Base-by-base conservation (phyloP, 1,284 basidiomycete genomes). In the Fomitopsis pinicola region DNA sequence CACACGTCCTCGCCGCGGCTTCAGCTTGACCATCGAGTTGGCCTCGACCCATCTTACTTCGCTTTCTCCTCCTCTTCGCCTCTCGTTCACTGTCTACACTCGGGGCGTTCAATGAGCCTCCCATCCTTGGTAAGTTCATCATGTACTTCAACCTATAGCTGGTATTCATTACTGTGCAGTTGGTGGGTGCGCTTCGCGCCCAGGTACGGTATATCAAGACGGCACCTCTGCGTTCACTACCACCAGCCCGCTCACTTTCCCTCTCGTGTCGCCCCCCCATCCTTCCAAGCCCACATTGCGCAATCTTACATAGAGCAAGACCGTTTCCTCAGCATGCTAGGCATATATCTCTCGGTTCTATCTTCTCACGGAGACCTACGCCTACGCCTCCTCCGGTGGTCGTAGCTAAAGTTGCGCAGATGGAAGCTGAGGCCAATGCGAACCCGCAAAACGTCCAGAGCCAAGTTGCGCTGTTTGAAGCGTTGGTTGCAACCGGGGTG, bases 361-460 rank as follows among this genome's bases (percentile, higher is more conserved):
- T 84, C 58, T 86, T 87, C 65, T 79, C 80, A 56, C 75, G 76
- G 42, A 80, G 78, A 59, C 70, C 80, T n/a, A 69, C 75, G 30
- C 69, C 80, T 17, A 73, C 80, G 1, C 89, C 89, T 2, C 80
- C 87, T 2, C 88, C 89, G 1, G 77, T 81, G 40, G 79, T 86
- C 33, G 84, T 91, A 15, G 87, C 87, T 2, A 80, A 84, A 55
- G 87, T 93, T 28, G 82, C 86, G 17, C 77, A 82, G 10, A 79
- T 92, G 48, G 91, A 94, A 68, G 87, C 86, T 2, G 87, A 87
- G 53, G 91, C 88, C 14, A 89, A 92, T 64, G 82, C 86, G 4
- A 76, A 86, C 64, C 87, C 88, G 0, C 77, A 86, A 66, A 85
- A 92, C 75, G 73, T 87, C 30, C 67, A 77, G 28, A 88, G 86